These are phyloP conservation scores for Cinnamomum micranthum DNA, from an alignment of 164 flowering plant genomes.

Conservation along the genomic window DNA sequence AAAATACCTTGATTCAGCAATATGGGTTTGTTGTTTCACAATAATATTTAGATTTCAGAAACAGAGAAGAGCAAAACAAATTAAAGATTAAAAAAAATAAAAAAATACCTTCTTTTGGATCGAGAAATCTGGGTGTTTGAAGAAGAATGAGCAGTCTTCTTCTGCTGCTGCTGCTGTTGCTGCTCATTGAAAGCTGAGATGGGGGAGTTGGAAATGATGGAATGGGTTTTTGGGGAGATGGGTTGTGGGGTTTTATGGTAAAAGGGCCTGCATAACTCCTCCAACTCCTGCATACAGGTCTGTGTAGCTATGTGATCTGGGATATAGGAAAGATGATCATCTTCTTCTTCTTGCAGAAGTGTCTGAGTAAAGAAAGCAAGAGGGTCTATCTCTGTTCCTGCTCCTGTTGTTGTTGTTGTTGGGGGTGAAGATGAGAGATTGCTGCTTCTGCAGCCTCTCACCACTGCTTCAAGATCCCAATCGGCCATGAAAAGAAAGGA, in stretches of 20 bases:
- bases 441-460: constrained; percentile 56
- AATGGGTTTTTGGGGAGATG: not conserved
- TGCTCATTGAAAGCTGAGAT: constrained; percentile 15
- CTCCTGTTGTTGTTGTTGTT: not conserved
- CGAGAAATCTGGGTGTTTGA: constrained; percentile 32
- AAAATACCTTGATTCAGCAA: not conserved
- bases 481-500: constrained; percentile 30
- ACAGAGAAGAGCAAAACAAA: not conserved
- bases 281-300: constrained; percentile 43
- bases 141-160: constrained; percentile 5
- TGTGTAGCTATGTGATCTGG: constrained; percentile 39
- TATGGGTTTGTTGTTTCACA: not conserved
- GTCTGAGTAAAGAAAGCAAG: constrained; percentile 13
- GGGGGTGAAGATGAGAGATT: constrained; percentile 3
- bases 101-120: constrained; percentile 67
- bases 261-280: constrained; percentile 70
- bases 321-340: constrained; percentile 10
- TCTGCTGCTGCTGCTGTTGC: constrained; percentile 19
- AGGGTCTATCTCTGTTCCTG: constrained; percentile 10
- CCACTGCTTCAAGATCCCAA: constrained; percentile 97
- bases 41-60: not conserved
- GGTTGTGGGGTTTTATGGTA: constrained; percentile 22
- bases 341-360: constrained; percentile 5
- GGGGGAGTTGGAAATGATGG: not conserved
- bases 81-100: not conserved